Base-by-base conservation (phyloP, 2,329 filamentous ascomycete species). In the Hymenoscyphus occultus region DNA sequence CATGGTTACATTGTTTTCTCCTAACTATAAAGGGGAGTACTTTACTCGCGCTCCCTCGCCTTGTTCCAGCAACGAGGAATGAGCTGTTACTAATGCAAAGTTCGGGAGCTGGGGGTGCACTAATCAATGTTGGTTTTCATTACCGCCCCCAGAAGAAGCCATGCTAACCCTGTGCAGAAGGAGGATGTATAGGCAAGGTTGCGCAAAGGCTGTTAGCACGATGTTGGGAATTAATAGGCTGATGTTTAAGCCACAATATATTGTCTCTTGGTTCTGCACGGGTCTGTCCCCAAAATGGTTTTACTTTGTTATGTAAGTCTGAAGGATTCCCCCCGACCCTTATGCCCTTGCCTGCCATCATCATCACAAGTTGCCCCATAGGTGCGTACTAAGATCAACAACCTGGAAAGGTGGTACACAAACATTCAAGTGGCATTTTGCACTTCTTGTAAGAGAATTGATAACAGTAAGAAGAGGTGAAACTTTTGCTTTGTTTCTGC, bases 121-220 rank as follows among this genome's bases (percentile, higher is more conserved):
- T 16, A 19, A 48, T 13, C n/a, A 13, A 48, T 14, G 16, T 48
- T 16, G 19, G 42, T 48, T 48, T 7, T 48, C 13, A 45, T 45
- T 45, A 45, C 42, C 42, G 14, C 42, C 42, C 42, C 42, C 42
- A 48, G 42, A 48, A 48, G 42, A 48, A 48, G 42, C 42, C 42
- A 35, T 48, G 42, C 42, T 48, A 14, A 48, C 13, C 10, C 42
- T 48, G 16, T 19, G 13, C 42, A 48, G 42, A 45, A 45, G 42
- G 19, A 7, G 42, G 40, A 16, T 16, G 13, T 13, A 45, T 45
- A 45, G 42, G 42, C 42, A 45, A 45, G 42, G 42, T 45, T 45
- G 42, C 42, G 42, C 12, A 45, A 45, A 45, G 42, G 16, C 13
- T 45, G 42, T 16, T 14, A 5, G 14, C 42, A 45, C n/a, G 32